Base-by-base conservation (phyloP, 1,139 yeast genomes). In the Pichia sp. region DNA sequence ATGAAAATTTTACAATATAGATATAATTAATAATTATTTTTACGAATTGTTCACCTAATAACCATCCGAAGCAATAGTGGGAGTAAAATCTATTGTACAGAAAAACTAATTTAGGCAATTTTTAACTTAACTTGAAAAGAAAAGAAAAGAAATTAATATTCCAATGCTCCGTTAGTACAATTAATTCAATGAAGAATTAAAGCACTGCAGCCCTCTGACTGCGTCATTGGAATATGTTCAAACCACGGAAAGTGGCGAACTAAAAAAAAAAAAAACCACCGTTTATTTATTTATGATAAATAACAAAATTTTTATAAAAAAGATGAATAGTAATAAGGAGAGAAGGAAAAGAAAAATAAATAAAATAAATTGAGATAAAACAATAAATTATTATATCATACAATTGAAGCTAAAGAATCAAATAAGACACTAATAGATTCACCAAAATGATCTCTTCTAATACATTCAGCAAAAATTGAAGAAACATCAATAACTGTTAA, bases 391-490 rank as follows among this genome's bases (percentile, higher is more conserved):
- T 10, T 26, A 26, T 9, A 27, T 57, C 65, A 77, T 55, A 75
- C 80, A 45, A 83, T 72, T 43, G 85, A 79, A 49, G 88, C 83
- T 58, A 88, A 74, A 41, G 95, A 88, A 66, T 89, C 96, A 65
- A 90, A 90, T 59, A 90, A 72, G 37, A 89, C 96, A 35, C 95
- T 86, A 55, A 90, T 90, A 55, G 95, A 84, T 71, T 90, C 97
- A 64, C 97, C 98, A 61, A 90, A 90, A 67, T 94, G 98, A 66
- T 92, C 96, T 72, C 99, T 85, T 72, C 99, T 82, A 56, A 94
- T 92, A 69, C 97, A 92, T 71, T 94, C 99, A 35, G 98, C 97
- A 64, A 94, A 86, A 49, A 92, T 90, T 30, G 95, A 85, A 48
- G 96, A 86, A 44, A 94, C 94, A 64, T 94, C 98, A 61, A 94